A percentile compares a stretch with the other conserved stretches of the same genome.
Conservation (phyloP, 257 asterid species). For the Leptodermis oblonga region DNA sequence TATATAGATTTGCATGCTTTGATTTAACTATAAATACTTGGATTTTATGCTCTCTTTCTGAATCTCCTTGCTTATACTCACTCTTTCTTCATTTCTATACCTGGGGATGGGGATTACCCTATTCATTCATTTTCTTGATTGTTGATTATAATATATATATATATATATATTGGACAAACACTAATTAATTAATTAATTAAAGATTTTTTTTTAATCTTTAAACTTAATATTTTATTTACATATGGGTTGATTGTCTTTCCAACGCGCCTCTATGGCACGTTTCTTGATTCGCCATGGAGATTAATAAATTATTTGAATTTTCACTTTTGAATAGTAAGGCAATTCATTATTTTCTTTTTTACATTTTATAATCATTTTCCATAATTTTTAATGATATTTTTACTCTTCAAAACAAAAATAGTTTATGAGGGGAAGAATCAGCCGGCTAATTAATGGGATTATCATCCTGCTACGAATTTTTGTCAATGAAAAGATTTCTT, state of each 20-base stretch:
- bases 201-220: constrained; percentile 42
- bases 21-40: constrained; percentile 39
- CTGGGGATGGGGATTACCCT: neutral
- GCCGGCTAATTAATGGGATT: too few species aligned
- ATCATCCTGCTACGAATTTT: too few species aligned
- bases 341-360: too few species aligned
- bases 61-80: constrained; percentile 2
- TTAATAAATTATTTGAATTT: neutral
- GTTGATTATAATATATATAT: neutral
- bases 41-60: constrained; percentile 29
- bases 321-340: neutral
- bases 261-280: constrained; percentile 40
- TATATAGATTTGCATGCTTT: constrained; percentile 60
- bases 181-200: constrained; percentile 16
- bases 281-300: neutral
- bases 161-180: neutral
- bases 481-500: too few species aligned
- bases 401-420: too few species aligned
- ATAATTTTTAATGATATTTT: too few species aligned
- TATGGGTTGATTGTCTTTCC: constrained; percentile 13
- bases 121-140: too few species aligned
- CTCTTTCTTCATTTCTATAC: neutral
- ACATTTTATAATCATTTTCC: too few species aligned
- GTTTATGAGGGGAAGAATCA: too few species aligned
- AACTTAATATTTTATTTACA: constrained; percentile 3